phyloP scores from a whole-genome alignment of 345 rosid species.

The Euphorbia lathyris region DNA sequence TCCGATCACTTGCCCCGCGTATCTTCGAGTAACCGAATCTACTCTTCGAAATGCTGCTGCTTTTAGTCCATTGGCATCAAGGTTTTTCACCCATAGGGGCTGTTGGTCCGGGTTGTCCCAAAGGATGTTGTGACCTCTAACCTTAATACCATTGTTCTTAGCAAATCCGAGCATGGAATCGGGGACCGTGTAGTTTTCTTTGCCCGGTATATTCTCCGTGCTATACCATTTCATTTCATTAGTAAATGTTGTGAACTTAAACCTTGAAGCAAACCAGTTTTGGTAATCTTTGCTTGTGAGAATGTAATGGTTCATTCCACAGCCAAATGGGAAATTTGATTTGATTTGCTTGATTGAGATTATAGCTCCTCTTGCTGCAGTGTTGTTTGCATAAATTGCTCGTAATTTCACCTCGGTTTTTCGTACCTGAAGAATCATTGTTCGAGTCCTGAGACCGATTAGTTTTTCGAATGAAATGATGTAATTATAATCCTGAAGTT shows the following conservation, averaged over 20 bases:
- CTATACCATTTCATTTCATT: conserved; percentile 91
- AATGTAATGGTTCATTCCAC: conserved; percentile 65
- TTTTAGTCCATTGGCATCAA: conserved; percentile 32
- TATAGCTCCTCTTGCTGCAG: conserved; percentile 41
- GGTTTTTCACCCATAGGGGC: conserved; percentile 57
- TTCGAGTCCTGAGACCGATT: background rate
- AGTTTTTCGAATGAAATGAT: background rate
- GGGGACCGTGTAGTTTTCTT: conserved; percentile 56
- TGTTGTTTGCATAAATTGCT: conserved; percentile 41
- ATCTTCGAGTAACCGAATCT: conserved; percentile 57
- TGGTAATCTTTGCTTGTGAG: conserved; percentile 49
- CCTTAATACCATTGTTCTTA: conserved; percentile 37
- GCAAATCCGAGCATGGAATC: conserved; percentile 62
- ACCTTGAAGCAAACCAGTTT: conserved; percentile 73
- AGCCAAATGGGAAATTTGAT: conserved; percentile 62
- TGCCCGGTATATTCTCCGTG: conserved; percentile 49
- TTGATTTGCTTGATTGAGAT: conserved; percentile 44
- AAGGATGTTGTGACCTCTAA: conserved; percentile 74
- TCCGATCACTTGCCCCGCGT: conserved; percentile 54
- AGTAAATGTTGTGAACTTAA: conserved; percentile 60
- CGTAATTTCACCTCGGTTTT: conserved; percentile 54
- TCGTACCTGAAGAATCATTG: conserved; percentile 44
- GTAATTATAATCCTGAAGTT: too few species aligned
- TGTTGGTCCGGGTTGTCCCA: conserved; percentile 70
- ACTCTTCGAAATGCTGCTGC: conserved; percentile 44